Evolutionary conservation across 2,329 filamentous ascomycete species (phyloP), one percentile per base, ranked within the genome.

Genomic region (Leptosphaerulina australis): DNA sequence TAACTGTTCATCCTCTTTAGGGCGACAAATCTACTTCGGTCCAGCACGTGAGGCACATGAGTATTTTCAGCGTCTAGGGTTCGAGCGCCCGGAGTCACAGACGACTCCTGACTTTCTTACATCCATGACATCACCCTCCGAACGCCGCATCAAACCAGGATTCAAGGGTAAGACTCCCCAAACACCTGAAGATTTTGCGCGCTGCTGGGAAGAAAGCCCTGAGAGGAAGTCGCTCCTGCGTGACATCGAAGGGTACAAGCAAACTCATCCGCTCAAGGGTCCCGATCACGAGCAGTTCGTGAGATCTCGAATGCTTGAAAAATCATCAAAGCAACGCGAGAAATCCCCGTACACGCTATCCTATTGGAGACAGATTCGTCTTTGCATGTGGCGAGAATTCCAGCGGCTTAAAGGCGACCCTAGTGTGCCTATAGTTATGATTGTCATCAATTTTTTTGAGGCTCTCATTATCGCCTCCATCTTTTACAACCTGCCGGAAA

Each of bases 1-100:
- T 9, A 9, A 11, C 34, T 46, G 14, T 30, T 29, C 3, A 8
- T 24, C 1, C 6, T 11, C 3, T 15, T 11, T 8, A 49, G 45
- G 57, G 5, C 80, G 85, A 0, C 82, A 91, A 63, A 91, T 91
- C 52, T 92, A 83, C 74, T 91, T 85, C 58, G 89, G 88, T 0
- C 79, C 80, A 0, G 77, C 82, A 0, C 74, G 79, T 6, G 73
- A 81, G 9, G 88, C 88, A 1, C 86, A 82, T 60, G 69, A 76
- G 15, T 91, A 90, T 66, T 91, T 92, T 55, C 75, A 84, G 30
- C 72, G 80, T 8, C 75, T 91, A 5, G 88, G 88, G 0, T 92
- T 91, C 58, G 77, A 82, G 12, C 88, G 87, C 59, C 87, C 87
- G 0, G 78, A 82, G 11, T 58, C 87, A 9, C 83, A 85, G 80